Evolutionary conservation across 768 basidiomycete genomes (phyloP).

Genomic region (Cystobasidiopsis lactophilus): DNA sequence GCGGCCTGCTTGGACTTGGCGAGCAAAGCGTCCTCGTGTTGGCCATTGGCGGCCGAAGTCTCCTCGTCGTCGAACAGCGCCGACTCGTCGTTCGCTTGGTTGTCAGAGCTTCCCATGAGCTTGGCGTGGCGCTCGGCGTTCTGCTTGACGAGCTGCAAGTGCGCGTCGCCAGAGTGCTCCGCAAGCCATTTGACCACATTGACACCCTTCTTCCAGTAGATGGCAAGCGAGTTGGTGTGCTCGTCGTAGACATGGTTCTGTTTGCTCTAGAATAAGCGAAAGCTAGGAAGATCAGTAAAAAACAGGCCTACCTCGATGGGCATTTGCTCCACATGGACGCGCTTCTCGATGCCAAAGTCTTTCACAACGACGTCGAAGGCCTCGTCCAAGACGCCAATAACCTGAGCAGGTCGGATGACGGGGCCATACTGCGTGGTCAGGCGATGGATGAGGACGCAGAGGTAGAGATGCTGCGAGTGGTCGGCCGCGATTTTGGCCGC

Average conservation of each 20-base stretch:
- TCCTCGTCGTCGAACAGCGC: conserved; percentile 55
- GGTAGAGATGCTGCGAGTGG: conserved; percentile 83
- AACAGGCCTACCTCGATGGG: conserved; percentile 60
- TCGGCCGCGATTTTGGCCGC: conserved; percentile 82
- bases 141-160: conserved; percentile 80
- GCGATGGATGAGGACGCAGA: conserved; percentile 83
- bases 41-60: conserved; percentile 33
- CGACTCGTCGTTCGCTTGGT: conserved; percentile 64
- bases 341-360: conserved; percentile 96
- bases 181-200: conserved; percentile 91
- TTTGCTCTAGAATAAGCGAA: not conserved
- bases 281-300: conserved; percentile 14
- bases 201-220: conserved; percentile 70
- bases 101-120: conserved; percentile 75
- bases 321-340: conserved; percentile 97
- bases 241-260: conserved; percentile 94
- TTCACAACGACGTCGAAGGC: conserved; percentile 91
- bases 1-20: not conserved
- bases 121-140: conserved; percentile 72
- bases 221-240: conserved; percentile 69
- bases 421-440: conserved; percentile 87
- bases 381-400: conserved; percentile 86
- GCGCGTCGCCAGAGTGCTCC: conserved; percentile 86
- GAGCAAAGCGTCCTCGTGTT: conserved; percentile 23
- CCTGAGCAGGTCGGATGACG: conserved; percentile 81